These are phyloP conservation scores for Xylaria sp. DNA, from an alignment of 495 filamentous ascomycete genomes.

Conservation along the genomic window DNA sequence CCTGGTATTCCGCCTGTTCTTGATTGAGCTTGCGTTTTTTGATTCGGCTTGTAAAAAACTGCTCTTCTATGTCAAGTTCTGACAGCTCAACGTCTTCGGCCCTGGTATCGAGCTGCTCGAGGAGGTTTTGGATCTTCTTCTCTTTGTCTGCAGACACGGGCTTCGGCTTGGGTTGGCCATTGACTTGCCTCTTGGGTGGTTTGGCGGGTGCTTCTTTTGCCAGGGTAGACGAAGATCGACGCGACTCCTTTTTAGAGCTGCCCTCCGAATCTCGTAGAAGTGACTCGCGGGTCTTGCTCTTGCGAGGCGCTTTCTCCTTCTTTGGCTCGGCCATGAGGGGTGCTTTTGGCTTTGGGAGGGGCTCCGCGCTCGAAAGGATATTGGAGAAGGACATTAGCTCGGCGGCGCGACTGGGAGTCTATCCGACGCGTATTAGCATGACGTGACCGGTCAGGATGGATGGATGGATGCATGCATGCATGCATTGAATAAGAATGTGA, in stretches of 20 bases:
- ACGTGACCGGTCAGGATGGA: neutral
- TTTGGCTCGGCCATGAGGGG: slow-evolving; percentile 44
- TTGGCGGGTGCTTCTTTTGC: slow-evolving; percentile 55
- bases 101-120: slow-evolving; percentile 72
- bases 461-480: too few species aligned
- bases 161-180: slow-evolving; percentile 60
- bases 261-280: slow-evolving; percentile 47
- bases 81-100: slow-evolving; percentile 70
- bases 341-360: slow-evolving; percentile 57
- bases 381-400: slow-evolving; percentile 93
- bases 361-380: slow-evolving; percentile 80
- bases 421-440: slow-evolving; percentile 27
- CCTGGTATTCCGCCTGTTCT: slow-evolving; percentile 60
- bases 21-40: slow-evolving; percentile 70
- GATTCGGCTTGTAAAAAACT: slow-evolving; percentile 59
- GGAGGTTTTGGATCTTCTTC: slow-evolving; percentile 67
- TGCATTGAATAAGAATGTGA: neutral
- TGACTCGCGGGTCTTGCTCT: slow-evolving; percentile 53
- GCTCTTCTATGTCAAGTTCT: slow-evolving; percentile 65
- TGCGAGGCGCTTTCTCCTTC: slow-evolving; percentile 44
- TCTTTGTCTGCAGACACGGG: slow-evolving; percentile 68
- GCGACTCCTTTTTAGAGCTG: slow-evolving; percentile 48
- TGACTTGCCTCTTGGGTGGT: slow-evolving; percentile 58
- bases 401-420: slow-evolving; percentile 71
- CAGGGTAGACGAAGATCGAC: slow-evolving; percentile 49